Evolutionary conservation across 768 basidiomycete species (phyloP).

Genomic region (Tremella yokohamensis): DNA sequence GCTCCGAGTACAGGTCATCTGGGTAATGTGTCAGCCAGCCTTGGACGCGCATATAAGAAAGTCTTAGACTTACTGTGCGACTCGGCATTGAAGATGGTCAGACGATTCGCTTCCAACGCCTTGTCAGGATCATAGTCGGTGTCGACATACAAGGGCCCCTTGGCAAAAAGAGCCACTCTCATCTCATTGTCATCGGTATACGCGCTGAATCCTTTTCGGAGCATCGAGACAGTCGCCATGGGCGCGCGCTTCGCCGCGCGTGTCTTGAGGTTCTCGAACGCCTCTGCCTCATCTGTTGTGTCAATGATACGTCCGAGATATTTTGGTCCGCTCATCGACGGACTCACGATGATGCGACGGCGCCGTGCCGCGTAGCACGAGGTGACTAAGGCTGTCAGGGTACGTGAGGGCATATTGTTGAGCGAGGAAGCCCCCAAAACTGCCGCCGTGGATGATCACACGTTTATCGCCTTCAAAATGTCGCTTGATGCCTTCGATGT

Average conservation of each 20-base stretch:
- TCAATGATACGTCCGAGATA: background rate
- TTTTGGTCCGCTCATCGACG: background rate
- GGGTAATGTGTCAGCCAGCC: slow-evolving; percentile 2
- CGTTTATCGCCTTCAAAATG: slow-evolving; percentile 13
- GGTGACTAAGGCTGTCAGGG: slow-evolving; percentile 10
- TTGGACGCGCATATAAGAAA: background rate
- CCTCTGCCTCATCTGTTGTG: slow-evolving; percentile 25
- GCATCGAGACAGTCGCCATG: slow-evolving; percentile 21
- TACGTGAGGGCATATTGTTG: slow-evolving; percentile 25
- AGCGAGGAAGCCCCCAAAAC: slow-evolving; percentile 20
- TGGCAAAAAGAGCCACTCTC: slow-evolving; percentile 23
- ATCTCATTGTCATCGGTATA: slow-evolving; percentile 29
- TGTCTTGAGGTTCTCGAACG: slow-evolving; percentile 17
- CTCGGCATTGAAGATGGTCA: slow-evolving; percentile 20
- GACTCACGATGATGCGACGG: slow-evolving; percentile 28
- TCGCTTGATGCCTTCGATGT: slow-evolving; percentile 14
- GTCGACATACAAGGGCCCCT: slow-evolving; percentile 26
- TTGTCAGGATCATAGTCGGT: slow-evolving; percentile 19
- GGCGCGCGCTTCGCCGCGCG: slow-evolving; percentile 23
- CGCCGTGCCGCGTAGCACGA: slow-evolving; percentile 23
- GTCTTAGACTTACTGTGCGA: slow-evolving; percentile 21
- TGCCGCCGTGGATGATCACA: slow-evolving; percentile 24
- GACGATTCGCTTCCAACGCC: slow-evolving; percentile 14
- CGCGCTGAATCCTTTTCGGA: slow-evolving; percentile 19
- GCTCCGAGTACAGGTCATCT: slow-evolving; percentile 22